A percentile compares a stretch with the other conserved stretches of the same genome.
These are phyloP conservation scores for Penicillium canescens DNA, from an alignment of 495 filamentous ascomycete species.

Conservation along the genomic window DNA sequence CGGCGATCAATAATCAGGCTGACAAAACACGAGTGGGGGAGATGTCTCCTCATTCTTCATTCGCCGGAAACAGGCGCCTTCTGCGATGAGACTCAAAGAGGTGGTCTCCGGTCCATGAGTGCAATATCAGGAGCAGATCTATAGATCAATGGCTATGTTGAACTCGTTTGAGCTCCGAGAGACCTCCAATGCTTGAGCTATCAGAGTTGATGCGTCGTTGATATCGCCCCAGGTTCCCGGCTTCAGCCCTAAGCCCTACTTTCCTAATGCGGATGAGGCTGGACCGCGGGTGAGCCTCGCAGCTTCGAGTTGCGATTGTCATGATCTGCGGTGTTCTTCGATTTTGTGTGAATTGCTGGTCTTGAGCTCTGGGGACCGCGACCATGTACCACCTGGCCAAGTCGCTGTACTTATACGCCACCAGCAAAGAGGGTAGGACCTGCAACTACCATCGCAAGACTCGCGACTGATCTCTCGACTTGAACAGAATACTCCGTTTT, in stretches of 20 bases:
- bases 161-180: too few relatives aligned
- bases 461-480: slow-evolving; percentile 2
- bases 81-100: background rate
- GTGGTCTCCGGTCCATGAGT: background rate
- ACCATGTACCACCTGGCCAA: slow-evolving; percentile 97
- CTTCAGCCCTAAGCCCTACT: slow-evolving; percentile 31
- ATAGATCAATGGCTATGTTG: too few relatives aligned
- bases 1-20: slow-evolving; percentile 28
- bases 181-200: too few relatives aligned
- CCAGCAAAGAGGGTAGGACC: slow-evolving; percentile 82
- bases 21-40: slow-evolving; percentile 25
- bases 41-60: slow-evolving; percentile 2
- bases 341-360: slow-evolving; percentile 10
- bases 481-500: slow-evolving; percentile 89
- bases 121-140: too few relatives aligned
- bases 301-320: slow-evolving; percentile 15
- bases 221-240: background rate
- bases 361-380: slow-evolving; percentile 18
- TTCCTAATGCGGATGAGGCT: slow-evolving; percentile 29
- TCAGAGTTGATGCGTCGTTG: too few relatives aligned
- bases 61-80: background rate
- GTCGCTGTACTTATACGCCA: slow-evolving; percentile 89
- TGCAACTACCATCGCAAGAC: background rate
- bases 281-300: slow-evolving; percentile 23
- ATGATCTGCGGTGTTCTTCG: slow-evolving; percentile 20